A percentile compares a stretch with the other conserved stretches of the same genome.
Evolutionary conservation across 1,284 basidiomycete species (phyloP).

Genomic region (Ceratobasidium papillatum): DNA sequence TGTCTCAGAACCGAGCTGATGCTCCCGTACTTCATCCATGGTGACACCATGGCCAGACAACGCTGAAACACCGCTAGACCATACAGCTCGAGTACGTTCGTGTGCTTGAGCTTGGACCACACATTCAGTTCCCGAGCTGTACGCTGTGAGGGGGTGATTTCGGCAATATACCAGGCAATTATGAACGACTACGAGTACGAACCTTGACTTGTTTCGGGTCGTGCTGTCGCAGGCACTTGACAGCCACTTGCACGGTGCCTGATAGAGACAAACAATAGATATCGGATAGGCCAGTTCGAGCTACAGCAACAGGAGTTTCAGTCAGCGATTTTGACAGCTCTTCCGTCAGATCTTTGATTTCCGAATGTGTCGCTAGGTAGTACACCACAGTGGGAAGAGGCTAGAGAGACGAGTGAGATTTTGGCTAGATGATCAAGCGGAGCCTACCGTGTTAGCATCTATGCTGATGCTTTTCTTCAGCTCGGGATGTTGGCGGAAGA

Average conservation of each 20-base stretch:
- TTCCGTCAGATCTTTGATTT: neutral
- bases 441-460: neutral
- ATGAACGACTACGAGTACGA: too few relatives aligned
- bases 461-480: neutral
- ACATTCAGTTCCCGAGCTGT: constrained; percentile 6
- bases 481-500: neutral
- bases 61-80: neutral
- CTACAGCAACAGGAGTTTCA: neutral
- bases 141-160: neutral
- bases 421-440: too few relatives aligned
- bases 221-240: too few relatives aligned
- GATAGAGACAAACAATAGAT: neutral
- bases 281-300: neutral
- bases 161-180: too few relatives aligned
- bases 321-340: neutral
- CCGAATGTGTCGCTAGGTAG: neutral
- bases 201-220: too few relatives aligned
- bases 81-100: neutral
- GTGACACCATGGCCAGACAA: constrained; percentile 1
- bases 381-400: neutral
- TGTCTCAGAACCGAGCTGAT: neutral
- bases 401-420: neutral
- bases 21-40: neutral
- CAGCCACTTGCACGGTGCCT: too few relatives aligned
- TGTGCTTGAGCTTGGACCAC: neutral